Conservation (phyloP, 805 yeast species). For the Candida ponderosae region DNA sequence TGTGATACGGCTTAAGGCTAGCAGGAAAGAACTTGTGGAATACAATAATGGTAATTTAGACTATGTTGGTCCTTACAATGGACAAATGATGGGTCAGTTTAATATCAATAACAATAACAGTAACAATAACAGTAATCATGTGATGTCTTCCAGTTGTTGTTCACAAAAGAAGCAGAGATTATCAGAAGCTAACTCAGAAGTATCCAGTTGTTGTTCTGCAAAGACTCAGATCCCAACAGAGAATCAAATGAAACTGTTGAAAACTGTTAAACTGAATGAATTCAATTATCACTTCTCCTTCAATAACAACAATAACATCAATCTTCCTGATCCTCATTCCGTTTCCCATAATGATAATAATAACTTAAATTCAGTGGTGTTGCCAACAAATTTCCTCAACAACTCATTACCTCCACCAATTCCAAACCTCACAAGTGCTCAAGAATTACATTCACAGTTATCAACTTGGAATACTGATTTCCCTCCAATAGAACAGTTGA, state of each 20-base stretch:
- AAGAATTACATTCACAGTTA: too few species aligned
- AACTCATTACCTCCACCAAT: too few species aligned
- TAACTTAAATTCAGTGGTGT: too few species aligned
- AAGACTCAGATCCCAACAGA: too few species aligned
- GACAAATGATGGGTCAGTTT: constrained; percentile 5
- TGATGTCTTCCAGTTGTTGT: not conserved
- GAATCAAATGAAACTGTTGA: constrained; percentile 7
- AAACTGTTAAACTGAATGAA: constrained; percentile 11
- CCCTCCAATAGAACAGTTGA: not conserved
- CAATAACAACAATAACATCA: not conserved
- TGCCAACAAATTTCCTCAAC: too few species aligned
- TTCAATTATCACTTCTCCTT: constrained; percentile 1
- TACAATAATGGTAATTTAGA: constrained; percentile 17
- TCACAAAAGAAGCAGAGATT: not conserved
- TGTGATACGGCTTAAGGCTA: constrained; percentile 18
- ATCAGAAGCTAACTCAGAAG: too few species aligned
- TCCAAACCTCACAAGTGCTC: too few species aligned
- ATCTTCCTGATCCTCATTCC: not conserved
- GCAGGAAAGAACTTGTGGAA: constrained; percentile 19
- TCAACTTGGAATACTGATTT: too few species aligned
- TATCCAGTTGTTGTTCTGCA: too few species aligned
- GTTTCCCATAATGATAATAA: too few species aligned
- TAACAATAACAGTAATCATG: too few species aligned
- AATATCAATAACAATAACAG: too few species aligned
- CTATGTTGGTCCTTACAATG: constrained; percentile 18